A percentile compares a stretch with the other conserved stretches of the same genome.
Conservation (phyloP, 495 filamentous ascomycete species). For the Astrothelium subdiscretum region DNA sequence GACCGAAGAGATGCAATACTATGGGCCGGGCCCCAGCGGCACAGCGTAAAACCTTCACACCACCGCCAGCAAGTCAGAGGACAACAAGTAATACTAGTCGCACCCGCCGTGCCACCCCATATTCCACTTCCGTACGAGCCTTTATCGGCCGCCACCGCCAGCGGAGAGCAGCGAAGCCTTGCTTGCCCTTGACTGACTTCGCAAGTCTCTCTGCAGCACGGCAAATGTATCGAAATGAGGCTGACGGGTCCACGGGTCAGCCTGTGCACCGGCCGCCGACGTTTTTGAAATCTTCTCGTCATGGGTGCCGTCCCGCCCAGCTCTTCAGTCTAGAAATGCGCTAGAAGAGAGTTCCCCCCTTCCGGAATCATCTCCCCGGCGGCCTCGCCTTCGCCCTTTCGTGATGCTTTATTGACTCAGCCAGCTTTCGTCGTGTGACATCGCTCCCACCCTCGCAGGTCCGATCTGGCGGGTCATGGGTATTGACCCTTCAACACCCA, state of each 20-base stretch:
- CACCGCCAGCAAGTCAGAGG: background rate
- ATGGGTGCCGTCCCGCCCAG: background rate
- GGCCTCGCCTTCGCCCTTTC: background rate
- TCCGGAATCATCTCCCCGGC: background rate
- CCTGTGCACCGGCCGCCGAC: background rate
- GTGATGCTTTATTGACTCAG: background rate
- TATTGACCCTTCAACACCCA: background rate
- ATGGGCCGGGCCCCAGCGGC: background rate
- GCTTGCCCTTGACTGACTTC: background rate
- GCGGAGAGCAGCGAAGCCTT: background rate
- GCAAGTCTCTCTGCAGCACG: background rate
- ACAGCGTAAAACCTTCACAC: background rate
- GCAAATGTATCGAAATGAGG: constrained; percentile 2
- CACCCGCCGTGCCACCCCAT: background rate
- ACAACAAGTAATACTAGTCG: background rate
- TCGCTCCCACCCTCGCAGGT: background rate
- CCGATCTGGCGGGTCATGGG: background rate
- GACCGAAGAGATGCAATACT: background rate
- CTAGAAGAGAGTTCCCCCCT: background rate
- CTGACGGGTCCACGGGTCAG: background rate
- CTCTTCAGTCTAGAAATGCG: background rate
- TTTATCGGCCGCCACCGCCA: background rate
- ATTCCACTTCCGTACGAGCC: background rate
- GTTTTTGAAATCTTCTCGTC: background rate
- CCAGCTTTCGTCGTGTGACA: background rate